Base-by-base conservation (phyloP, 1,139 yeast genomes). In the Wickerhamomyces sp. region DNA sequence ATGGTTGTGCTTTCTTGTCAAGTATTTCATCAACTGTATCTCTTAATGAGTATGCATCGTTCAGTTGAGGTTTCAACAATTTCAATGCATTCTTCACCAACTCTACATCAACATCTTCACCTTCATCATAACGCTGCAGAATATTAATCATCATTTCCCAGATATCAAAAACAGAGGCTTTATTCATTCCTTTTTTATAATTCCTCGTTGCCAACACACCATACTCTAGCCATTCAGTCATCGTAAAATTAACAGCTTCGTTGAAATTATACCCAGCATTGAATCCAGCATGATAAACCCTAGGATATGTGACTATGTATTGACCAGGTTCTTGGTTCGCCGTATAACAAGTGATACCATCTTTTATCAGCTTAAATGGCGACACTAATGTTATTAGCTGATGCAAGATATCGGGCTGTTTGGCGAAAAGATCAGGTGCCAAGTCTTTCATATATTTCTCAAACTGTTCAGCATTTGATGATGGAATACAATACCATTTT, bases 381-480 rank as follows among this genome's bases (percentile, higher is more conserved):
- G 90, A 80, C 3, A 89, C 60, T 54, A 89, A 68, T 0, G 96
- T 83, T 12, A 88, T 89, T 38, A 92, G 66, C 57, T 90, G 97
- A 61, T 87, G 96, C 40, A 90, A 65, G 46, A 90, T 69, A 63
- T 89, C 96, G 0, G 96, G 96, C 53, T 90, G 97, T 52, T 82
- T 78, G 36, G 76, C 74, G 58, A 90, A 87, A 42, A 87, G 69
- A 56, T 88, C 97, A 0, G 97, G 97, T 1, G 92, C 87, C 27
- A 72, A 57, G 10, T 64, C 59, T 42, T 66, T 67, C 74, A 83
- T 72, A 24, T 76, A 60, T 18, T 56, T 47, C 46, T 82, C 86
- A 55, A 84, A 82, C 30, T 62, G 54, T 15, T 64, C 71, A 21
- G 86, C 77, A 42, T 68, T 63, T 2, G 56, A 55, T 9, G 81